A percentile compares a stretch with the other conserved stretches of the same genome.
Evolutionary conservation across 2,329 filamentous ascomycete genomes (phyloP).

Genomic region (Chaetomiaceae sp.): DNA sequence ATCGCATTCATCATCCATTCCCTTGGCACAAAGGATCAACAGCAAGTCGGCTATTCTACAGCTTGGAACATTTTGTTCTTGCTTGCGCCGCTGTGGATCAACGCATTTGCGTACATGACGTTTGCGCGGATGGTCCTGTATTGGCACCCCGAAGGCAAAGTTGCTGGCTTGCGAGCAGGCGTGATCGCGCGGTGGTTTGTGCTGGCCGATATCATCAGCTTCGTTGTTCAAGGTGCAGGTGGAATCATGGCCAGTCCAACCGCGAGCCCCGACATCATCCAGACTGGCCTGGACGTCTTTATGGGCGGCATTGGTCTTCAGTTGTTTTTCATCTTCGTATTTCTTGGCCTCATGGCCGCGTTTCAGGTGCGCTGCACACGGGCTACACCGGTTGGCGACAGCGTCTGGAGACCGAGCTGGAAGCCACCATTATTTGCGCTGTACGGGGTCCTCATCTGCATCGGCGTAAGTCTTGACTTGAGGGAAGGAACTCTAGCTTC

Average conservation of each 20-base stretch:
- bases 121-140: slow-evolving; percentile 36
- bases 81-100: slow-evolving; percentile 40
- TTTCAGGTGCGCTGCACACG: slow-evolving; percentile 29
- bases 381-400: slow-evolving; percentile 17
- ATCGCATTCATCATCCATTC: slow-evolving; percentile 34
- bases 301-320: slow-evolving; percentile 34
- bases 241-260: slow-evolving; percentile 32
- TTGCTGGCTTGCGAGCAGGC: slow-evolving; percentile 28
- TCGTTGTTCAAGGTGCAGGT: slow-evolving; percentile 38
- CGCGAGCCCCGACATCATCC: slow-evolving; percentile 21
- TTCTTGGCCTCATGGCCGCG: slow-evolving; percentile 30
- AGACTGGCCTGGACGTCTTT: slow-evolving; percentile 35
- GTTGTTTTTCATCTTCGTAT: slow-evolving; percentile 34
- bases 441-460: slow-evolving; percentile 30
- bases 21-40: slow-evolving; percentile 34
- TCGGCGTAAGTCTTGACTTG: slow-evolving; percentile 32
- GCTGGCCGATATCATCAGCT: slow-evolving; percentile 41
- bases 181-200: slow-evolving; percentile 42
- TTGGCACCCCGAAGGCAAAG: slow-evolving; percentile 30
- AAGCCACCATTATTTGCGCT: slow-evolving; percentile 31
- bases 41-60: slow-evolving; percentile 29
- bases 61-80: slow-evolving; percentile 34
- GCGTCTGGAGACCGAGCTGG: slow-evolving; percentile 27
- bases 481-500: background rate
- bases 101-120: slow-evolving; percentile 41